Base-by-base conservation (phyloP, 2,329 filamentous ascomycete species). In the Lasiodiplodia gonubiensis region DNA sequence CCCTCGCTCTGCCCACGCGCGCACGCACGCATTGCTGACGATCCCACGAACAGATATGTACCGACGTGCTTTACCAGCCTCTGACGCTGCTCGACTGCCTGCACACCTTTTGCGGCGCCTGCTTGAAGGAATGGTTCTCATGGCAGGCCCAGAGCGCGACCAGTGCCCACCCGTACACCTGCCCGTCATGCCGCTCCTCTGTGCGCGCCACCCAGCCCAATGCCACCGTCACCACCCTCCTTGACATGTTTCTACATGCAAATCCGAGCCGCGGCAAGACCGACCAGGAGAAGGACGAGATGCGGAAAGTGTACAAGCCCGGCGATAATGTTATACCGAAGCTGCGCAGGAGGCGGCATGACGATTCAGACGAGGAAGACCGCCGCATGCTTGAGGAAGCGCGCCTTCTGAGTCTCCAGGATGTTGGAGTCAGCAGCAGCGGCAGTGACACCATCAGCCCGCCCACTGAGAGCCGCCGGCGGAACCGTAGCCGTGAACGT, bases 101-200 rank as follows among this genome's bases (percentile, higher is more conserved):
- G 53, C 93, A 97, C 81, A 97, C 94, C 54, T 99, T 96, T 80
- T 99, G 95, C 83, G 95, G 94, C 70, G 91, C 92, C 48, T 99
- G 95, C 77, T 80, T 98, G 68, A 97, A 97, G 79, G 93, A 97
- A 82, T 99, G 95, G 95, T 99, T 98, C 77, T 83, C 85, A 70
- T 95, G 89, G 79, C 93, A 97, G 78, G 89, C 89, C 46, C 83
- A 85, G 35, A 83, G 84, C 16, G 86, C 86, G 52, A 86, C 71
- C 74, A 85, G 73, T 69, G 83, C 74, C 3, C 81, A 85, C 64
- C 86, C 85, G 54, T 97, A 93, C 78, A 97, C 93, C 54, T 99
- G 95, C 81, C 95, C 95, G 49, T 91, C 93, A 80, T 99, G 95
- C 81, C 92, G 95, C 71, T 92, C 93, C 54, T 81, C 86, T 14